These are phyloP conservation scores for Colletotrichum endophyticum DNA, from an alignment of 2,329 filamentous ascomycete genomes.

Conservation along the genomic window DNA sequence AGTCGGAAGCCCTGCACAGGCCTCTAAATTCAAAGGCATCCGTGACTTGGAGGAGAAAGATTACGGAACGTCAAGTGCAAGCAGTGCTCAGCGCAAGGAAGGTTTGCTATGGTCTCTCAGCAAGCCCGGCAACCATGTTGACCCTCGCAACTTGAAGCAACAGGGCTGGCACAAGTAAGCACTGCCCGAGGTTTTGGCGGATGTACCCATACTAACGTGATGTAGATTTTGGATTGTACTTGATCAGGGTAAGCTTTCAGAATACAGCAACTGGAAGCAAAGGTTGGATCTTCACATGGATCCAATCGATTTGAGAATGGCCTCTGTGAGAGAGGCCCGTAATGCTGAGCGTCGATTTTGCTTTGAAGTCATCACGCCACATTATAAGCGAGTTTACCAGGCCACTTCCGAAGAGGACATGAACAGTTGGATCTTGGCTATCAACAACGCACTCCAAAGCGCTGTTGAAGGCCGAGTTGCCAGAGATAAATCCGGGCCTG, in stretches of 20 bases:
- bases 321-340: constrained; percentile 92
- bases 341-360: constrained; percentile 95
- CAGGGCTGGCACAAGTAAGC: constrained; percentile 98
- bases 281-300: constrained; percentile 97
- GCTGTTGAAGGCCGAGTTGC: constrained; percentile 84
- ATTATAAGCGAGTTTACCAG: constrained; percentile 95
- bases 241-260: constrained; percentile 93
- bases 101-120: constrained; percentile 94
- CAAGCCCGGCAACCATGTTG: constrained; percentile 89
- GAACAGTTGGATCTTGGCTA: constrained; percentile 93
- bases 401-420: constrained; percentile 98
- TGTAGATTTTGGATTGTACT: constrained; percentile 97
- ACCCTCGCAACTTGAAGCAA: constrained; percentile 94
- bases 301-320: constrained; percentile 95
- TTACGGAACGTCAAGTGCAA: constrained; percentile 51
- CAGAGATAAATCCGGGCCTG: constrained; percentile 53
- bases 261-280: constrained; percentile 99
- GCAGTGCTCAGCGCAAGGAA: constrained; percentile 81
- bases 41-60: constrained; percentile 90
- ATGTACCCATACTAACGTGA: constrained; percentile 11
- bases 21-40: constrained; percentile 83
- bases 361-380: constrained; percentile 97
- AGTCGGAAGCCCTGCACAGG: constrained; percentile 56
- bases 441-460: constrained; percentile 96
- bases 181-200: not conserved